Percentiles rank a stretch among this genome's conserved stretches.
These are phyloP conservation scores for Magnolia officinalis DNA, from an alignment of 164 flowering plant species.

Conservation along the genomic window DNA sequence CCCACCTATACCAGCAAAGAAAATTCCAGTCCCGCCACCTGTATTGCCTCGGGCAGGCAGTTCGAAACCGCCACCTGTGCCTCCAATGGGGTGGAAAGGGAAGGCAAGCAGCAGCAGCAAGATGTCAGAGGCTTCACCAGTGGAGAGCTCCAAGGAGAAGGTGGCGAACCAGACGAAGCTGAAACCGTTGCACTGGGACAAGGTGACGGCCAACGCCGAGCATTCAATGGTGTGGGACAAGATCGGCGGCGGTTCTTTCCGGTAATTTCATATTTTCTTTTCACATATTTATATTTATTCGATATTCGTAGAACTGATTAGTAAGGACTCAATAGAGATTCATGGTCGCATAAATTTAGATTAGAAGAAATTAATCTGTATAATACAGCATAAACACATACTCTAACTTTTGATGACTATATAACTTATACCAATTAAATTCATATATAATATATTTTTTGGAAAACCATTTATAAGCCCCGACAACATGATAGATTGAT, in stretches of 20 bases:
- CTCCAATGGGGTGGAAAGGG: conserved; percentile 20
- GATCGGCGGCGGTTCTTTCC: conserved; percentile 69
- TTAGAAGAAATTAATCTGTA: no score
- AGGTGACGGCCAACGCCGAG: conserved; percentile 51
- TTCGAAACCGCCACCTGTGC: conserved; percentile 35
- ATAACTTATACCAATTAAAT: no score
- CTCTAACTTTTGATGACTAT: no score
- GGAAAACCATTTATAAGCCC: no score
- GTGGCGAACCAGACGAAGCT: conserved; percentile 42
- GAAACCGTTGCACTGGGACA: conserved; percentile 93
- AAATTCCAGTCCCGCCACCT: conserved; percentile 35
- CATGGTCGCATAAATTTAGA: no score
- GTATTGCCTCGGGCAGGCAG: conserved; percentile 35
- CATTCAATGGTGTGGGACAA: conserved; percentile 96
- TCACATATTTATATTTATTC: not conserved
- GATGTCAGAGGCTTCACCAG: conserved; percentile 15
- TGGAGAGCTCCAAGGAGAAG: conserved; percentile 14
- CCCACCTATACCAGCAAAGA: conserved; percentile 24
- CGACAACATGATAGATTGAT: no score
- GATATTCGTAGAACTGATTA: not conserved
- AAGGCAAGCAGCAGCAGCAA: conserved; percentile 15
- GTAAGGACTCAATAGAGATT: no score
- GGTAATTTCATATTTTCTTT: conserved; percentile 31
- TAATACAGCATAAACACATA: no score
- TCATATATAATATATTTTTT: no score